Base-by-base conservation (phyloP, 176 grass and related monocot species). In the Dendrocalamus sinicus region DNA sequence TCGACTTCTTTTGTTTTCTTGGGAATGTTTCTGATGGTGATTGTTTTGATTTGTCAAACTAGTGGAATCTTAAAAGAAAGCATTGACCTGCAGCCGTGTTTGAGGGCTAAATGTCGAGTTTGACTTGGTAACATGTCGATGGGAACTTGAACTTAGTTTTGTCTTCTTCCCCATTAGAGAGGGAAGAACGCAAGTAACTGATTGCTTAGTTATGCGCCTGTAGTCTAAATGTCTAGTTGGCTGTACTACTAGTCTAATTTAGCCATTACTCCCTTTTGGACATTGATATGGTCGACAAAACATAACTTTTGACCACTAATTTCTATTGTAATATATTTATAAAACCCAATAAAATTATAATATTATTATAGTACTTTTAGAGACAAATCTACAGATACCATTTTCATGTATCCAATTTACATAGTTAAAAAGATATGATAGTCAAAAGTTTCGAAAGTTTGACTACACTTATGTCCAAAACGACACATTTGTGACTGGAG, bases 31-130 rank as follows among this genome's bases (percentile, higher is more conserved):
- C 17, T 72, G 84, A 86, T 73, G 20, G 75, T 23, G 89, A 87
- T 62, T 62, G 69, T 63, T 79, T 78, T 79, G 50, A 64, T 44
- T 85, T 69, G 67, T 71, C 26, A 46, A 64, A 59, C 37, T 48
- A 3, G 41, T 61, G 39, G 69, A 58, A 55, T 74, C 52, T 41
- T 79, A 8, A 7, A 60, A 79, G 24, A 74, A 77, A 70, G 63
- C 61, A 28, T 84, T 67, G 75, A 87, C 73, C 74, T 68, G 28
- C 9, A 90, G 80, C 59, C 68, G 50, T 16, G 80, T 80, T 87
- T 67, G 15, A 41, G 30, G 81, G 24, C 70, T 83, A 30, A 26
- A 57, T 28, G 74, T 84, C 4, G 47, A 83, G 58, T 90, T 87
- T 86, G 89, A 90, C 84, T 20, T 72, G 40, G 2, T 22, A 79